Base-by-base conservation (phyloP, 352 stramenopile genomes). In the Ochromonadaceae sp. region DNA sequence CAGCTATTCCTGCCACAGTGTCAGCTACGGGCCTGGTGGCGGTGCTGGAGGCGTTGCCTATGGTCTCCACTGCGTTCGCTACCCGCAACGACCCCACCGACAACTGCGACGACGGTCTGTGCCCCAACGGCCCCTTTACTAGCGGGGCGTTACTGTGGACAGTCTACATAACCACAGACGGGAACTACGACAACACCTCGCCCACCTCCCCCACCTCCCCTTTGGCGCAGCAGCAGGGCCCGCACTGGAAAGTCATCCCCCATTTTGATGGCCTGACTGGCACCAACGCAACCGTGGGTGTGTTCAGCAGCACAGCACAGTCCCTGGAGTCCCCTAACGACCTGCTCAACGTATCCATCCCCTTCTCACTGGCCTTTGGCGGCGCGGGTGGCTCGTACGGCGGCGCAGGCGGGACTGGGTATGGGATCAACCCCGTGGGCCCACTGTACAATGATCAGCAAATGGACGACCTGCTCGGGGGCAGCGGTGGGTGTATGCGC, bases 291-390 rank as follows among this genome's bases (percentile, higher is more conserved):
- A 55, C n/a, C 20, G 42, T 77, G 28, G 41, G 22, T 5, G 49
- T 75, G 30, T 31, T 32, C 9, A 26, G 17, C 2, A 50, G 43
- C 17, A 0, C 60, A 5, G 47, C 47, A n/a, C 39, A 49, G 28
- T 67, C 59, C 3, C n/a, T 55, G 9, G 32, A 60, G 0, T 67
- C 34, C n/a, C 55, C 73, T 66, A 70, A 77, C 55, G 35, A 58
- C 55, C 71, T 48, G 15, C 65, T 90, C 0, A 69, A 81, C 17
- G 68, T 88, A 15, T 84, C 76, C 2, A 77, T 81, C 48, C 79
- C 74, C 36, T 95, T 95, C 59, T 93, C 86, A 10, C 71, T 95
- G 12, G 78, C 87, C 22, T 92, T 90, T 69, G 87, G 86, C 35
- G 88, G 89, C 0, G 77, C 67, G 35, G 49, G 66, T 1, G 85